phyloP scores from a whole-genome alignment of 2,329 filamentous ascomycete genomes.

The Teratosphaeria viscida region DNA sequence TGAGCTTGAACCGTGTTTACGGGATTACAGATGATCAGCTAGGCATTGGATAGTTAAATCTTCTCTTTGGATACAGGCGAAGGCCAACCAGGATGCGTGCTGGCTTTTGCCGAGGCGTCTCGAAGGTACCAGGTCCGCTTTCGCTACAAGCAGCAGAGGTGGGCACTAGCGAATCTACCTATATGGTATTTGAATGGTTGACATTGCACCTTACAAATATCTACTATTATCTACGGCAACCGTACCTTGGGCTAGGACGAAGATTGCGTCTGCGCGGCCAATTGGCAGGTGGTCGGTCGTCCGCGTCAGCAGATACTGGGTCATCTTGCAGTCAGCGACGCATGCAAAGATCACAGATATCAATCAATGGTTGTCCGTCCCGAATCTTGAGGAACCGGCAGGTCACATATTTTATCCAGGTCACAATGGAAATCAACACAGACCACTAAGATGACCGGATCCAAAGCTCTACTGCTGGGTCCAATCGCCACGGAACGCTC shows the following conservation, averaged over 20 bases:
- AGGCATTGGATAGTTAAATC: too few species aligned
- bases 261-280: neutral
- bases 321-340: neutral
- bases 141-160: too few species aligned
- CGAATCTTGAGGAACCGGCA: neutral
- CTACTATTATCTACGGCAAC: neutral
- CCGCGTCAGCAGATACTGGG: neutral
- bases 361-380: neutral
- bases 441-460: constrained; percentile 30
- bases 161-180: too few species aligned
- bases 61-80: too few species aligned
- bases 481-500: constrained; percentile 53
- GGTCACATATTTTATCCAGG: neutral
- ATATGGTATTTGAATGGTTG: too few species aligned
- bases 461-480: constrained; percentile 54
- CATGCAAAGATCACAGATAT: neutral
- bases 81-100: too few species aligned
- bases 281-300: neutral
- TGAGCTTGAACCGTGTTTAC: neutral
- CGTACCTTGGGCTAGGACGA: neutral
- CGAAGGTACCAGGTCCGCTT: too few species aligned
- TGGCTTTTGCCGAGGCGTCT: too few species aligned
- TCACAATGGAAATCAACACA: neutral
- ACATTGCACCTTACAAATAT: neutral
- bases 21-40: neutral